Evolutionary conservation across 495 filamentous ascomycete genomes (phyloP).

Genomic region (Neurospora sp.): DNA sequence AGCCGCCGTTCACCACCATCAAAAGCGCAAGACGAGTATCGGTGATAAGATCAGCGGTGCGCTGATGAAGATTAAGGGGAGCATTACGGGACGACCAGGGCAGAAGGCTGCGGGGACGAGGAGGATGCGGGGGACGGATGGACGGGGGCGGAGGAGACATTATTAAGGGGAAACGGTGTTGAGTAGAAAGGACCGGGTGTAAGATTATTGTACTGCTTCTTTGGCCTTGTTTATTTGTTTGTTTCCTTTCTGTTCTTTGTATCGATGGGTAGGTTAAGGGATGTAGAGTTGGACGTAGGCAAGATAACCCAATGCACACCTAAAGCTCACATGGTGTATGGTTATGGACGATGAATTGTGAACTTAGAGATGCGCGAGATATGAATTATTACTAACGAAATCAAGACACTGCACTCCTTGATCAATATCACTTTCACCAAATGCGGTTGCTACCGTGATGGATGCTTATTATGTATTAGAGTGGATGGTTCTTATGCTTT

Average conservation of each 20-base stretch:
- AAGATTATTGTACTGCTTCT: not conserved
- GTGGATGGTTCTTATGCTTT: not conserved
- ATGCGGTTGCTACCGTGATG: not conserved
- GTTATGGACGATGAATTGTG: no score
- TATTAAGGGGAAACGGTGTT: not conserved
- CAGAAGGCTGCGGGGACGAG: slow-evolving; percentile 63
- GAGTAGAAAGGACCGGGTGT: not conserved
- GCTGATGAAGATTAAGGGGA: slow-evolving; percentile 54
- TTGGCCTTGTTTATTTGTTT: not conserved
- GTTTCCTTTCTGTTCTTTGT: not conserved
- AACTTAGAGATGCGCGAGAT: no score
- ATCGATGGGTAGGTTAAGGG: not conserved
- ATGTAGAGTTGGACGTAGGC: not conserved
- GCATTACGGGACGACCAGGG: slow-evolving; percentile 49
- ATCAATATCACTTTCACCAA: not conserved
- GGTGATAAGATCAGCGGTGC: slow-evolving; percentile 64
- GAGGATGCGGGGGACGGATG: slow-evolving; percentile 64
- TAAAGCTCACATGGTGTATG: no score
- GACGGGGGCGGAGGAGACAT: slow-evolving; percentile 31
- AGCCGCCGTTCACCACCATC: slow-evolving; percentile 36
- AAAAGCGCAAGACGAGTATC: slow-evolving; percentile 45
- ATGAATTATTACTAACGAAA: no score
- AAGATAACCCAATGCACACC: not conserved
- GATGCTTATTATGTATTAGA: not conserved
- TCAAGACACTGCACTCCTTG: not conserved